Evolutionary conservation across 306 rosid genomes (phyloP).

Genomic region (Pyrus communis): DNA sequence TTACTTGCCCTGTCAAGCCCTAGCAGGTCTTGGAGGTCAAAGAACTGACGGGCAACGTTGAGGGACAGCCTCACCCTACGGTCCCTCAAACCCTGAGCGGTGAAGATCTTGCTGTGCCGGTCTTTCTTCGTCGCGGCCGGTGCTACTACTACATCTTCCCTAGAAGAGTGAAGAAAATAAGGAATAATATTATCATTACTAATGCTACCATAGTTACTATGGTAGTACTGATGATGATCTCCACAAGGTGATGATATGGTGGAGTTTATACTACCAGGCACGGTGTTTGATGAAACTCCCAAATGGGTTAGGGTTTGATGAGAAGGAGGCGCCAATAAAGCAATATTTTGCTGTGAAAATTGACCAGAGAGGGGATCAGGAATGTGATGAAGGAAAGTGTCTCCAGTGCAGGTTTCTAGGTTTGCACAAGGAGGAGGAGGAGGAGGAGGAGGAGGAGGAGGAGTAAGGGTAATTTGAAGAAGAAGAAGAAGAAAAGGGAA

Average conservation of each 20-base stretch:
- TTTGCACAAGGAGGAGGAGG: neutral
- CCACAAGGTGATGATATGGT: neutral
- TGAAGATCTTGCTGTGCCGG: conserved; percentile 88
- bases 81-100: conserved; percentile 86
- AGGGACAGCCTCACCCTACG: conserved; percentile 82
- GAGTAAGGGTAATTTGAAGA: conserved; percentile 2
- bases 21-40: conserved; percentile 92
- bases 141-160: conserved; percentile 13
- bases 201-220: neutral
- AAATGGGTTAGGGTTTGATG: neutral
- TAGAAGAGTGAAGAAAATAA: conserved; percentile 9
- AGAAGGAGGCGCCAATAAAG: conserved; percentile 1
- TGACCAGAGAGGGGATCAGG: conserved; percentile 33
- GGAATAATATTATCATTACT: conserved; percentile 18
- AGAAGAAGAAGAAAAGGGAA: conserved; percentile 39
- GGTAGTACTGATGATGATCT: neutral
- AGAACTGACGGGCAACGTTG: conserved; percentile 78
- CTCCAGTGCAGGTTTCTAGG: conserved; percentile 15
- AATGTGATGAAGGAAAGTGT: conserved; percentile 18
- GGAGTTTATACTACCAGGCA: neutral
- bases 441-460: neutral
- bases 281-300: neutral
- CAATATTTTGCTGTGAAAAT: conserved; percentile 18
- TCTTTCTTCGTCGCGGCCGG: conserved; percentile 45
- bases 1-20: conserved; percentile 94